These are phyloP conservation scores for Macadamia tetraphylla DNA, from an alignment of 164 flowering plant genomes.

Conservation along the genomic window DNA sequence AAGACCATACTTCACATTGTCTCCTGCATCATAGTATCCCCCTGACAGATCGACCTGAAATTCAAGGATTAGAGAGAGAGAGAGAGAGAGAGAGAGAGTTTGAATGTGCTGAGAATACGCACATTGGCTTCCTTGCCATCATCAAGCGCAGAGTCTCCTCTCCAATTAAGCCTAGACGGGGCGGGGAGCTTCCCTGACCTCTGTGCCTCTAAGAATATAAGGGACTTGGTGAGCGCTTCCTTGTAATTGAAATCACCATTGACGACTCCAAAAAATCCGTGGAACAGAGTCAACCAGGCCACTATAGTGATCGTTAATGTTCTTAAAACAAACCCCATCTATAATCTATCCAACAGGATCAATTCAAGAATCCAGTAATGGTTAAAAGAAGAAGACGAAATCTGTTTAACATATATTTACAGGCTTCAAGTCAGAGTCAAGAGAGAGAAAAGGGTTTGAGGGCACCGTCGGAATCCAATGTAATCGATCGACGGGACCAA, in stretches of 20 bases:
- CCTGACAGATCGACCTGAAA: constrained; percentile 71
- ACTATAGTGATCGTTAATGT: constrained; percentile 17
- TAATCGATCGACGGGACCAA: too few species aligned
- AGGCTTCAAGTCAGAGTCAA: too few species aligned
- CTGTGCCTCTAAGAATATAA: constrained; percentile 80
- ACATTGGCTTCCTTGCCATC: constrained; percentile 71
- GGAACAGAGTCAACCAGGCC: constrained; percentile 28
- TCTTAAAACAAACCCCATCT: constrained; percentile 16
- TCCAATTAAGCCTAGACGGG: constrained; percentile 50
- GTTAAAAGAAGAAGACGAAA: background rate
- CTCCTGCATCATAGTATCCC: constrained; percentile 97
- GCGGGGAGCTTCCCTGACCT: constrained; percentile 79
- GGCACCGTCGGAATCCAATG: too few species aligned
- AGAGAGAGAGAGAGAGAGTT: too few species aligned
- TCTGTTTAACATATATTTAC: too few species aligned
- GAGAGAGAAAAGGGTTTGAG: too few species aligned
- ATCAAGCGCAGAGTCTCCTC: constrained; percentile 72
- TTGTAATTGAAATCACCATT: constrained; percentile 43
- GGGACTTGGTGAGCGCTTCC: constrained; percentile 73
- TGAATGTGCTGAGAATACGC: background rate
- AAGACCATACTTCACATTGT: constrained; percentile 82
- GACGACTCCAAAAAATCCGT: constrained; percentile 20
- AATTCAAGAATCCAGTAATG: background rate
- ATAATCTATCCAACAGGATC: background rate
- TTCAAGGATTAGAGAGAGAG: too few species aligned